Percentiles rank a stretch among this genome's conserved stretches.
Evolutionary conservation across 371 early-diverging fungal genomes (phyloP).

Genomic region (Syncephalastrum monosporum): DNA sequence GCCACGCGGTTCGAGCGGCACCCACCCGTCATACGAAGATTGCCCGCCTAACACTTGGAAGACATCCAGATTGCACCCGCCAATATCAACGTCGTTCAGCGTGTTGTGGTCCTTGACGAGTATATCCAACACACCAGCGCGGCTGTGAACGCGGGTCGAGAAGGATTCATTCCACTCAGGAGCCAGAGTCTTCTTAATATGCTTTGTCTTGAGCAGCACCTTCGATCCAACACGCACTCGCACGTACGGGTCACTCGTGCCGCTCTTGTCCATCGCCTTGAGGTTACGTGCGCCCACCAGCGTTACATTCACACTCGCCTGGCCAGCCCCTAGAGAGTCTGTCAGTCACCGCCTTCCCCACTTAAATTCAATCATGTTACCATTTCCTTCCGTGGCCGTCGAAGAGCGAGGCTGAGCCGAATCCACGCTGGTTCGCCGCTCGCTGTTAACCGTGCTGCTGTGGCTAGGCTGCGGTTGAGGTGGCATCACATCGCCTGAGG

Average conservation of each 20-base stretch:
- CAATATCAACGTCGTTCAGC: conserved; percentile 69
- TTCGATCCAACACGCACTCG: conserved; percentile 60
- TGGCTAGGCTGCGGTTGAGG: conserved; percentile 9
- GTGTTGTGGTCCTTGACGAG: conserved; percentile 72
- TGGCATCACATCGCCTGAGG: neutral
- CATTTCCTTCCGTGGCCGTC: conserved; percentile 3
- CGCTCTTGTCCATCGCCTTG: conserved; percentile 59
- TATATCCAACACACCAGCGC: conserved; percentile 48
- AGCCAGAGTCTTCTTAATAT: conserved; percentile 73
- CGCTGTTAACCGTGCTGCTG: conserved; percentile 8
- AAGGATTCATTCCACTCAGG: conserved; percentile 65
- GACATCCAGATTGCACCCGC: conserved; percentile 54
- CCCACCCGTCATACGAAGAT: conserved; percentile 45
- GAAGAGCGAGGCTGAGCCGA: conserved; percentile 2
- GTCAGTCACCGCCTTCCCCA: neutral
- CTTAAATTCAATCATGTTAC: neutral
- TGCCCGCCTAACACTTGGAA: conserved; percentile 42
- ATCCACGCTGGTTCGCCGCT: conserved; percentile 9
- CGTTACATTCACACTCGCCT: conserved; percentile 40
- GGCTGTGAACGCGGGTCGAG: conserved; percentile 25
- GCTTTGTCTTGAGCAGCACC: conserved; percentile 71
- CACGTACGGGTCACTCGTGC: conserved; percentile 65
- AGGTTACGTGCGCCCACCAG: conserved; percentile 57
- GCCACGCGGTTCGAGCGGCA: conserved; percentile 38
- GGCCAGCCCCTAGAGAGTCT: neutral